Conservation (phyloP, 1,284 basidiomycete genomes). For the Leccinum angustisporum region DNA sequence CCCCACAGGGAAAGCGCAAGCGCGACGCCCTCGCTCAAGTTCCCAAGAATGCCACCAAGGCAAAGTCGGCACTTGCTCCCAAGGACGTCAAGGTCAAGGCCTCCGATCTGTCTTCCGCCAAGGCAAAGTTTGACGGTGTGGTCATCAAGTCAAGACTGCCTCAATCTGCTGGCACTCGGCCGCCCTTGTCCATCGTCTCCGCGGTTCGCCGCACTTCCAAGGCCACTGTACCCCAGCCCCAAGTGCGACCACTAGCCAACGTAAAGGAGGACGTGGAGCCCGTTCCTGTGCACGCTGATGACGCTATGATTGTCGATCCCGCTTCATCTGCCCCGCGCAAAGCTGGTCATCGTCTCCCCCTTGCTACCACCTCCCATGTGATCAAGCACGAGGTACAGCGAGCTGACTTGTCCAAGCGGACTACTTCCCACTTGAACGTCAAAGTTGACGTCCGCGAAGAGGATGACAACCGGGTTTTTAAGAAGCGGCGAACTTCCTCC, state of each 20-base stretch:
- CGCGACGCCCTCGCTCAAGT: conserved; percentile 66
- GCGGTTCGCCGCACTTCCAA: conserved; percentile 32
- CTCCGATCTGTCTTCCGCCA: conserved; percentile 38
- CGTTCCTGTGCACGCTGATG: conserved; percentile 37
- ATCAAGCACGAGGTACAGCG: conserved; percentile 32
- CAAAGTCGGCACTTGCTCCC: conserved; percentile 36
- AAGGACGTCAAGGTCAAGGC: conserved; percentile 44
- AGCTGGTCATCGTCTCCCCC: conserved; percentile 11
- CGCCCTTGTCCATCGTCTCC: conserved; percentile 41
- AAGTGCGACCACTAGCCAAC: conserved; percentile 28
- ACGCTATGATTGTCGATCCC: conserved; percentile 61
- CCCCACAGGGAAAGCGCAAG: conserved; percentile 63
- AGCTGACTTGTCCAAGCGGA: conserved; percentile 30
- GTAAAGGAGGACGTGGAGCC: conserved; percentile 38
- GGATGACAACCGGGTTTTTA: conserved; percentile 54
- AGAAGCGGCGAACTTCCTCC: conserved; percentile 74
- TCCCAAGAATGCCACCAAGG: conserved; percentile 49
- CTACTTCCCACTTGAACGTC: conserved; percentile 26
- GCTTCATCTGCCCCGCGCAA: conserved; percentile 9
- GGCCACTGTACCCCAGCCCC: conserved; percentile 19
- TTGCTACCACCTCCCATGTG: conserved; percentile 12
- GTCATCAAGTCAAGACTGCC: conserved; percentile 48
- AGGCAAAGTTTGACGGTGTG: conserved; percentile 54
- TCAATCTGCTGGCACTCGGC: conserved; percentile 34
- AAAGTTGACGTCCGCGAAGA: conserved; percentile 41